A percentile compares a stretch with the other conserved stretches of the same genome.
These are phyloP conservation scores for Podila clonocystis DNA, from an alignment of 192 early-diverging fungal genomes.

Conservation along the genomic window DNA sequence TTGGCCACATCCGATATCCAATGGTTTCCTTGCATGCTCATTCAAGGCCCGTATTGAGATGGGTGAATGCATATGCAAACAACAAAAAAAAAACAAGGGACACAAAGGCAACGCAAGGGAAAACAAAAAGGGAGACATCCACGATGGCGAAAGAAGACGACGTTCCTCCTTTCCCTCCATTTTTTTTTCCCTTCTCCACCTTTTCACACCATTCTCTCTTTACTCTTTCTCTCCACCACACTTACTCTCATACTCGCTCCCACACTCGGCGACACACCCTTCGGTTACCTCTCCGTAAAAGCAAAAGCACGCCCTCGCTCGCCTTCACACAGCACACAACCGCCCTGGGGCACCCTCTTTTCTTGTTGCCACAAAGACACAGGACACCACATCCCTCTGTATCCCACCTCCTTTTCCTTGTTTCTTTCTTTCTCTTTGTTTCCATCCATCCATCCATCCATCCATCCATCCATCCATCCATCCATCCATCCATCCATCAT, in stretches of 20 bases:
- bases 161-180: neutral
- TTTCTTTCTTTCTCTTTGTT: neutral
- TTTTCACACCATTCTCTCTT: neutral
- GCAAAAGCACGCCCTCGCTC: neutral
- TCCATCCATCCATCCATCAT: neutral
- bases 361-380: neutral
- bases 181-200: constrained; percentile 3
- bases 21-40: too few species aligned
- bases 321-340: neutral
- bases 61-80: too few species aligned
- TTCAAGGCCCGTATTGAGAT: too few species aligned
- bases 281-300: neutral
- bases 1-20: too few species aligned
- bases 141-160: neutral
- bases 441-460: neutral
- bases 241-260: too few species aligned
- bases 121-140: neutral
- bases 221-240: neutral
- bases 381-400: neutral
- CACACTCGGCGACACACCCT: neutral
- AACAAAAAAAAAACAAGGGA: too few species aligned
- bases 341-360: neutral
- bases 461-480: too few species aligned
- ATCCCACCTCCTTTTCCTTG: constrained; percentile 1
- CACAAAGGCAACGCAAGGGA: too few species aligned